Evolutionary conservation across 2,329 filamentous ascomycete genomes (phyloP).

Genomic region (Pseudogymnoascus sp.): DNA sequence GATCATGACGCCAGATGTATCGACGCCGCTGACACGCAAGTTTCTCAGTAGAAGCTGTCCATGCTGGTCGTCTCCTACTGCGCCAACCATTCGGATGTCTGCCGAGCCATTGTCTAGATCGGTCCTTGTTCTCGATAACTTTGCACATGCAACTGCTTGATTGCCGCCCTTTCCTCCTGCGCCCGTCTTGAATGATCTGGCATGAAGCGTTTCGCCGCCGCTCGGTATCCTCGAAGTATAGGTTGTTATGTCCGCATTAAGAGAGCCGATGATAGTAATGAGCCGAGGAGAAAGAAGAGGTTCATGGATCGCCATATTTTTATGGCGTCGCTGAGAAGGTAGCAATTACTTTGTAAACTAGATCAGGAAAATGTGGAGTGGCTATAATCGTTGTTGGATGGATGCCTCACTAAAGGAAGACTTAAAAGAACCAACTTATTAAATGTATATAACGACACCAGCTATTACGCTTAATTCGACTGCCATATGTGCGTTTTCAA

Average conservation of each 20-base stretch:
- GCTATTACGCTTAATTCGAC: background rate
- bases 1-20: background rate
- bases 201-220: slow-evolving; percentile 12
- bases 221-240: slow-evolving; percentile 11
- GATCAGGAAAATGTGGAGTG: background rate
- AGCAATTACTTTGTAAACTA: background rate
- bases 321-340: background rate
- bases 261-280: slow-evolving; percentile 12
- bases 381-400: background rate
- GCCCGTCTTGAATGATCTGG: slow-evolving; percentile 9
- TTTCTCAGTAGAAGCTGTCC: background rate
- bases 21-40: slow-evolving; percentile 9
- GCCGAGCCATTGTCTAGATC: slow-evolving; percentile 5
- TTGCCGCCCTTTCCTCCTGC: slow-evolving; percentile 14
- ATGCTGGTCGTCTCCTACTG: slow-evolving; percentile 10
- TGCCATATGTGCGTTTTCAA: background rate
- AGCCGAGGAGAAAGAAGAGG: slow-evolving; percentile 8
- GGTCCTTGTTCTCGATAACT: slow-evolving; percentile 9
- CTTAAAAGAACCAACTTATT: background rate
- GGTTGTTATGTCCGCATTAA: slow-evolving; percentile 13
- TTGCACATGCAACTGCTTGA: slow-evolving; percentile 13
- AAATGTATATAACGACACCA: background rate
- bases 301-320: background rate
- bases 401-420: background rate
- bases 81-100: slow-evolving; percentile 13